Evolutionary conservation across 768 basidiomycete genomes (phyloP), one percentile per base, ranked within the genome.

Genomic region (Exsudoporus frostii): DNA sequence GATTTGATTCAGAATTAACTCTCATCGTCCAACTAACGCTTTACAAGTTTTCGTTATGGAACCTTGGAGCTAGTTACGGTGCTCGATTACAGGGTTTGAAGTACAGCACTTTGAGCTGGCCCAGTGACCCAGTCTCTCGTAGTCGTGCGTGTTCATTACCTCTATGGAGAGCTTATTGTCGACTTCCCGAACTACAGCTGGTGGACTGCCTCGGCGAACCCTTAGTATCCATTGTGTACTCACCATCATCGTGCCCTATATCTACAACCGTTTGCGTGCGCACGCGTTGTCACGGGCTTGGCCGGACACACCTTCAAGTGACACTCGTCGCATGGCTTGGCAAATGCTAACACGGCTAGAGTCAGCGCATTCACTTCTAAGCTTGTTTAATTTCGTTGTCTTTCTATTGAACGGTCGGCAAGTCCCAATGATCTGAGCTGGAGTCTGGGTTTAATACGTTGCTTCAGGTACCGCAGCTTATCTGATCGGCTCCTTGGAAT

Each of bases 391-490:
- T 61, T 95, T 97, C 59, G 63, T 90, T 10, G 76, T 78, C 6
- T 99, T 99, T 64, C 68, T 99, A 30, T 88, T 85, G 81, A 81
- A 92, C 66, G 94, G 95, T 55, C 79, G 82, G 95, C 91, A 65
- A 68, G 83, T 74, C 51, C 32, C 13, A 33, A 45, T 54, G 24
- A 9, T 51, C 33, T 48, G 33, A 36, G 27, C 51, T 30, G 5
- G 34, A 25, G 45, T 36, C 5, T 11, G 32, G 15, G 10, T 44
- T 50, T 60, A 14, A 65, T 36, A 22, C 5, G 19, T 48, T 49
- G 30, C 29, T n/a, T 19, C 59, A 98, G 96, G 66, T 94, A 92
- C 68, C 88, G 95, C 1, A 89, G 92, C 25, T 66, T 94, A 25
- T 74, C 85, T 13, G 92, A 96, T 65, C 77, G 97, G 43, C 56